Evolutionary conservation across 2,329 filamentous ascomycete species (phyloP).

Genomic region (Diplocarpon mali): DNA sequence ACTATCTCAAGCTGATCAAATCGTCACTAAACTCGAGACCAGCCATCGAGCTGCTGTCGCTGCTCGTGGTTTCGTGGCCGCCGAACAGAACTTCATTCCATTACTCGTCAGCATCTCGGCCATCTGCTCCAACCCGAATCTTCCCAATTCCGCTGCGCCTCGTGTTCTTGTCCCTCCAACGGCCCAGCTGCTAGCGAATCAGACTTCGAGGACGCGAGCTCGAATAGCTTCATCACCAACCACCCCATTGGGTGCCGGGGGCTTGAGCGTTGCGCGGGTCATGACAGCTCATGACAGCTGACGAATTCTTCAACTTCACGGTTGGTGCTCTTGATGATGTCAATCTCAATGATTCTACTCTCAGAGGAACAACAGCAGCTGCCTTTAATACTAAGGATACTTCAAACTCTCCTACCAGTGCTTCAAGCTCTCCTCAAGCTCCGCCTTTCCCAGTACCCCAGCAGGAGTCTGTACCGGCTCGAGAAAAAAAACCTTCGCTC

Average conservation of each 20-base stretch:
- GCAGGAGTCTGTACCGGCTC: conserved; percentile 13
- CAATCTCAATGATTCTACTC: conserved; percentile 27
- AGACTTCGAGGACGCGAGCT: conserved; percentile 49
- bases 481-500: conserved; percentile 12
- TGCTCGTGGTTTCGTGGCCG: conserved; percentile 51
- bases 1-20: conserved; percentile 53
- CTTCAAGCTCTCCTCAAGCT: conserved; percentile 6
- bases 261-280: conserved; percentile 55
- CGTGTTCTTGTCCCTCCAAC: conserved; percentile 55
- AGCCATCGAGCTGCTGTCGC: conserved; percentile 49
- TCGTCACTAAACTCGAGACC: conserved; percentile 48
- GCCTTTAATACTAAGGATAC: conserved; percentile 3
- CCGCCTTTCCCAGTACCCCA: neutral
- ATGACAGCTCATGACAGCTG: conserved; percentile 48
- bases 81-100: conserved; percentile 66
- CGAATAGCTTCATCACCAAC: conserved; percentile 37
- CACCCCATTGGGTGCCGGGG: conserved; percentile 45
- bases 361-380: conserved; percentile 4
- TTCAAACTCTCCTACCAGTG: neutral
- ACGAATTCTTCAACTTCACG: conserved; percentile 52
- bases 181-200: conserved; percentile 51
- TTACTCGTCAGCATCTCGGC: conserved; percentile 47
- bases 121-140: conserved; percentile 51
- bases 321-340: conserved; percentile 29
- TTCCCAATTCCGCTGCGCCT: conserved; percentile 49